Base-by-base conservation (phyloP, 257 asterid genomes). In the Petunia axillaris region DNA sequence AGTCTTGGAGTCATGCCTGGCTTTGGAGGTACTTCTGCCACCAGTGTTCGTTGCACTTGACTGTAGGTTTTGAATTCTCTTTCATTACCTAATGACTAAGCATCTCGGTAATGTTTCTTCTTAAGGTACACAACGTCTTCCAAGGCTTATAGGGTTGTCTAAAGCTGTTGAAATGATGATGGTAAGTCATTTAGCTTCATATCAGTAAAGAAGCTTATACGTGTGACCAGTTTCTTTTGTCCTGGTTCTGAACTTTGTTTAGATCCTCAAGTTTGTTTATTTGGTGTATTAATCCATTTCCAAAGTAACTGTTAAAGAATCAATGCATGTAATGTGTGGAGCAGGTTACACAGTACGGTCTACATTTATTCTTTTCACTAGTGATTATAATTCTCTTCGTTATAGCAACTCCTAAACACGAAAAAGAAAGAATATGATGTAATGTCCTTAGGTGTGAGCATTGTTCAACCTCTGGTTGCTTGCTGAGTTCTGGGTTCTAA, bases 1-100 rank as follows among this genome's bases (percentile, higher is more conserved):
- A 91, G 93, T 67, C 97, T 96, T 66, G 99, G 99, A 79, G 85
- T 96, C 81, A 88, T 96, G 58, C 99, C 99, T 82, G 99, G 99
- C 68, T 84, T 89, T 73, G 99, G 98, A 92, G 99, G 99, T 96
- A 85, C 60, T 50, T 6, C 78, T 74, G 53, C 78, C 44, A 73
- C 62, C 50, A 73, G 37, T 73, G 44, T 44, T 50, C 13, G 43
- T 73, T 8, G 77, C 62, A 11, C 13, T 35, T 35, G 13, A 71
- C 5, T 48, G 44, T 35, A 48, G 46, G 62, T 35, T 71, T 48
- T 35, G 60, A 73, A 11, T 71, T 71, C 59, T 73, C 43, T 73
- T 67, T 62, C 62, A 1, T 73, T 48, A 50, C 77, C 44, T 1
- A 73, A 25, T 25, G 35, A 48, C 44, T 48, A 11, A 73, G 46